These are phyloP conservation scores for Pontederia paniculata DNA, from an alignment of 176 grass and related monocot species.

Conservation along the genomic window DNA sequence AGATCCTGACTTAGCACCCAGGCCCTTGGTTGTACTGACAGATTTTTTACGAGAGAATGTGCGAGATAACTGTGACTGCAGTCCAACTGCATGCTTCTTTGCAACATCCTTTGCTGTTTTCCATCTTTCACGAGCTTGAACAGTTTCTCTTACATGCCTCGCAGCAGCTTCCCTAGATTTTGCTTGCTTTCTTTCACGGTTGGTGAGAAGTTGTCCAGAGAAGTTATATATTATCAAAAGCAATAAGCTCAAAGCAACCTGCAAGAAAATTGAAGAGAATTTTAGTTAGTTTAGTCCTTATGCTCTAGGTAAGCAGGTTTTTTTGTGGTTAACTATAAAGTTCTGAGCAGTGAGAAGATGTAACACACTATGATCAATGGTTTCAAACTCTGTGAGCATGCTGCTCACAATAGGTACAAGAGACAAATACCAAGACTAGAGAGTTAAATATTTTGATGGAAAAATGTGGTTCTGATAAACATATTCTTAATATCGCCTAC, in stretches of 20 bases:
- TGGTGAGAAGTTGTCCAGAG: conserved; percentile 59
- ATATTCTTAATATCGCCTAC: too few species aligned
- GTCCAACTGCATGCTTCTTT: conserved; percentile 29
- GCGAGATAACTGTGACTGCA: conserved; percentile 41
- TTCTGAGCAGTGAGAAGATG: too few species aligned
- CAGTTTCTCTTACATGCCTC: conserved; percentile 48
- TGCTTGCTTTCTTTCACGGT: conserved; percentile 53
- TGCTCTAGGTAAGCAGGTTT: too few species aligned
- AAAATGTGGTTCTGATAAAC: too few species aligned
- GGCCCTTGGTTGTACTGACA: conserved; percentile 22
- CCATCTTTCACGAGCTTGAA: conserved; percentile 64
- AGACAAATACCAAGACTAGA: too few species aligned
- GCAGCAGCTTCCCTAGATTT: conserved; percentile 67
- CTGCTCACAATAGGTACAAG: too few species aligned
- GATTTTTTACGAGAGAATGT: conserved; percentile 48
- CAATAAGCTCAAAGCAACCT: conserved; percentile 46
- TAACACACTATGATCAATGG: too few species aligned
- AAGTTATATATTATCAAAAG: conserved; percentile 84
- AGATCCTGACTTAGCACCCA: conserved; percentile 8
- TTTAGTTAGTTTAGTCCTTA: neutral
- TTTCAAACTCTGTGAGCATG: too few species aligned
- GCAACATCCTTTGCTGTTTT: conserved; percentile 49
- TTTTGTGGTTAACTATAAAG: too few species aligned
- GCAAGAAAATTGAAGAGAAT: neutral
- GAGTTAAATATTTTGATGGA: too few species aligned